Evolutionary conservation across 768 basidiomycete genomes (phyloP), one percentile per base, ranked within the genome.

Genomic region (Tulasnella sp.): DNA sequence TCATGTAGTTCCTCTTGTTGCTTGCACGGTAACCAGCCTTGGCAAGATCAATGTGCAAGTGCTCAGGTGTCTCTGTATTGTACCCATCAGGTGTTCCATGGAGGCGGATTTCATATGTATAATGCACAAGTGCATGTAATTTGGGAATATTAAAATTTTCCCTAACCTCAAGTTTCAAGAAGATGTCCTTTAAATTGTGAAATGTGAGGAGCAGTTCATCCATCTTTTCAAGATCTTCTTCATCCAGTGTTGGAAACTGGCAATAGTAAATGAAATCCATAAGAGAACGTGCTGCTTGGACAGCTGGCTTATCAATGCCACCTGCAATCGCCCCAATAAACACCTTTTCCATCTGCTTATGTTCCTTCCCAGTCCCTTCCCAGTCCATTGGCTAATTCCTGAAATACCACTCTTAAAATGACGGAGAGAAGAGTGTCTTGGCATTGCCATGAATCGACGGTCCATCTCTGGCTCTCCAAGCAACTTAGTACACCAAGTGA

Each of bases 121-220:
- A 86, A 48, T 87, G 85, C 0, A 76, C 40, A 7, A 84, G 34
- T 7, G 80, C 83, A 78, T 87, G 86, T 1, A 86, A 74, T 71
- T 88, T 88, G 0, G 86, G 86, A 19, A 88, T 83, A 31, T 86
- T 84, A 82, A 87, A 87, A 48, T 86, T 80, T 5, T 85, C n/a
- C 14, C 80, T 31, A 21, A 44, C 21, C 12, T 14, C 34, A 4
- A 21, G 4, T 40, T 42, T 27, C 12, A 44, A 1, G 36, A 78
- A 78, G 42, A 75, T 56, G 1, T 8, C 34, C 71, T 80, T 80
- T 27, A 8, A 58, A 24, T 82, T 80, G n/a, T n/a, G n/a, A n/a
- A n/a, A n/a, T n/a, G n/a, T n/a, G n/a, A n/a, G n/a, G n/a, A n/a
- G n/a, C n/a, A n/a, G n/a, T n/a, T n/a, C n/a, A 0, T 85, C 75